Percentiles rank a stretch among this genome's conserved stretches.
These are phyloP conservation scores for Rhododendron williamsianum DNA, from an alignment of 148 eudicot genomes.

Conservation along the genomic window DNA sequence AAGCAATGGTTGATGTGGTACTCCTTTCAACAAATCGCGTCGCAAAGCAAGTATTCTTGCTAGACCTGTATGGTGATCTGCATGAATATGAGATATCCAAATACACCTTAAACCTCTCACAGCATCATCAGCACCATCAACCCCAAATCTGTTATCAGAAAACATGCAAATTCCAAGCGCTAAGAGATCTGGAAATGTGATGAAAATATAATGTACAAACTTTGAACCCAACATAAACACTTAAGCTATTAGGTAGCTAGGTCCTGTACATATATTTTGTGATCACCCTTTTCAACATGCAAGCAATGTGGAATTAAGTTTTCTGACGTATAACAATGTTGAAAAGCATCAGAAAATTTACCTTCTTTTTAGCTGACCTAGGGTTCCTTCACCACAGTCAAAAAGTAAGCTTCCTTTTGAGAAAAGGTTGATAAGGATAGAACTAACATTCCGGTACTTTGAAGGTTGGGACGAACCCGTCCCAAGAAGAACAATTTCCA, in stretches of 20 bases:
- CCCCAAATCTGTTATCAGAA: constrained; percentile 56
- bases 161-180: not conserved
- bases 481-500: constrained; percentile 92
- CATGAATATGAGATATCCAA: constrained; percentile 98
- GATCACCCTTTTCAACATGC: not conserved
- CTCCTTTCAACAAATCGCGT: constrained; percentile 58
- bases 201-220: not conserved
- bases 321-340: not conserved
- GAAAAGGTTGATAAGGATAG: constrained; percentile 82
- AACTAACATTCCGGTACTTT: constrained; percentile 89
- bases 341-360: constrained; percentile 17
- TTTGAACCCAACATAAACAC: not conserved
- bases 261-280: not conserved
- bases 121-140: constrained; percentile 82
- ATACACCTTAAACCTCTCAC: constrained; percentile 63
- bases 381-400: constrained; percentile 96
- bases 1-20: constrained; percentile 65
- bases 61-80: constrained; percentile 96
- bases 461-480: constrained; percentile 99
- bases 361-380: constrained; percentile 98
- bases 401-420: constrained; percentile 77
- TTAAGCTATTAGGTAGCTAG: not conserved
- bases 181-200: not conserved
- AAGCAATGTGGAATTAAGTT: not conserved
- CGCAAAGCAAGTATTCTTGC: constrained; percentile 88